These are phyloP conservation scores for Mucor saturninus DNA, from an alignment of 371 early-diverging fungal genomes.

Conservation along the genomic window DNA sequence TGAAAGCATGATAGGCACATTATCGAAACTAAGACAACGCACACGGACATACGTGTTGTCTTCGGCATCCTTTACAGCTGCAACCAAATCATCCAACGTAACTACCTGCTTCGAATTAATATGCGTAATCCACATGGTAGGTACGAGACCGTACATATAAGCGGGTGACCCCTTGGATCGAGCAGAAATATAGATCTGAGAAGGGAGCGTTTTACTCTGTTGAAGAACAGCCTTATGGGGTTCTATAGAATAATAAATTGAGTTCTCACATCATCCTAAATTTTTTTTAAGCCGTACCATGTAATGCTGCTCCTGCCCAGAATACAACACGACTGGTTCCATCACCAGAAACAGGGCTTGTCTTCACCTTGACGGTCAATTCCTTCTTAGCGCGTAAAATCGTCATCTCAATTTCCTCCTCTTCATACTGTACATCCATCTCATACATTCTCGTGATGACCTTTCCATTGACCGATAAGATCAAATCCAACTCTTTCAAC, in stretches of 20 bases:
- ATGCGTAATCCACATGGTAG: constrained; percentile 84
- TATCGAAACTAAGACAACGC: constrained; percentile 81
- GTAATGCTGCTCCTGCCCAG: constrained; percentile 77
- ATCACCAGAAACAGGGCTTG: constrained; percentile 68
- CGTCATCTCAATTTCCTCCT: constrained; percentile 62
- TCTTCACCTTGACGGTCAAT: constrained; percentile 64
- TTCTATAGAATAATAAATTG: constrained; percentile 38
- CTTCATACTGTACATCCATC: constrained; percentile 65
- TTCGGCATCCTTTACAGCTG: constrained; percentile 65
- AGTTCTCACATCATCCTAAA: too few relatives aligned
- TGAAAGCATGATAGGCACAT: constrained; percentile 77
- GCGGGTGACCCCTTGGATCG: constrained; percentile 81
- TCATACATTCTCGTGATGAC: constrained; percentile 74
- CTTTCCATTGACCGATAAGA: constrained; percentile 74
- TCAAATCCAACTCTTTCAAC: constrained; percentile 77
- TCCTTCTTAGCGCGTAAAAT: constrained; percentile 73
- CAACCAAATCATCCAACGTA: constrained; percentile 66
- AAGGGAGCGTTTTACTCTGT: constrained; percentile 76
- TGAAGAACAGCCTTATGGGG: constrained; percentile 86
- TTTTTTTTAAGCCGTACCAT: constrained; percentile 38
- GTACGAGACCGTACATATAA: constrained; percentile 79
- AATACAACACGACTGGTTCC: constrained; percentile 70
- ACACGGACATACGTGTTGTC: constrained; percentile 85
- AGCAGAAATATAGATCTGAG: constrained; percentile 75
- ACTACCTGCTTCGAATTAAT: constrained; percentile 68